These are phyloP conservation scores for Medicago ruthenica DNA, from an alignment of 306 rosid genomes.

Conservation along the genomic window DNA sequence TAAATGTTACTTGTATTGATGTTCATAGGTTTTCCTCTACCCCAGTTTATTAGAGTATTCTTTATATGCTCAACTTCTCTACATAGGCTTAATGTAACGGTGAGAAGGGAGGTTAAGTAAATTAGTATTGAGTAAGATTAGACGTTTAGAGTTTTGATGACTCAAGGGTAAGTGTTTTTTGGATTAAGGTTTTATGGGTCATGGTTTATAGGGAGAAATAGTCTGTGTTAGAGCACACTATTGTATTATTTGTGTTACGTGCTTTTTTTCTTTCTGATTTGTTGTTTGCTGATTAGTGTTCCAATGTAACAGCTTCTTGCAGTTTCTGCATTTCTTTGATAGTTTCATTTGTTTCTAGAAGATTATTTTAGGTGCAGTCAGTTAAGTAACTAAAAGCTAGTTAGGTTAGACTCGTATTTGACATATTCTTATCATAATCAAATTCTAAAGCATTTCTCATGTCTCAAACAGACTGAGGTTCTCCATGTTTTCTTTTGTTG, in stretches of 20 bases:
- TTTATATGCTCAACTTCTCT: neutral
- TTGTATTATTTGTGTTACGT: neutral
- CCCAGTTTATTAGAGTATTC: neutral
- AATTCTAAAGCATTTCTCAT: neutral
- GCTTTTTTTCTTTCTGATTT: neutral
- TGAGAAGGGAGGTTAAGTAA: neutral
- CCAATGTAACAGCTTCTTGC: neutral
- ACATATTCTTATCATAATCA: neutral
- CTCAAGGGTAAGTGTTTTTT: neutral
- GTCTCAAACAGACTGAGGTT: neutral
- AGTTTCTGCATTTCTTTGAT: neutral
- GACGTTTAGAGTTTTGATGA: neutral
- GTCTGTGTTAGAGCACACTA: neutral
- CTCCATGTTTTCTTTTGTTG: neutral
- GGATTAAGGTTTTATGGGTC: slow-evolving; percentile 4
- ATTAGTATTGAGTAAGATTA: neutral
- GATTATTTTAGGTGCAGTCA: neutral
- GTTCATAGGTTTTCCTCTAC: neutral
- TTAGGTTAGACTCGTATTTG: neutral
- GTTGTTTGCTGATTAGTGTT: neutral
- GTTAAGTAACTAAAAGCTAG: slow-evolving; percentile 1
- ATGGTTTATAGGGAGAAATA: slow-evolving; percentile 1
- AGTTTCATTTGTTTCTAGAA: neutral
- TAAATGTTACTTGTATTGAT: slow-evolving; percentile 9
- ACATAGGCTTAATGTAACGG: neutral